A percentile compares a stretch with the other conserved stretches of the same genome.
These are phyloP conservation scores for Chondrus crispus DNA, from an alignment of 23 red algal genomes.

Conservation along the genomic window DNA sequence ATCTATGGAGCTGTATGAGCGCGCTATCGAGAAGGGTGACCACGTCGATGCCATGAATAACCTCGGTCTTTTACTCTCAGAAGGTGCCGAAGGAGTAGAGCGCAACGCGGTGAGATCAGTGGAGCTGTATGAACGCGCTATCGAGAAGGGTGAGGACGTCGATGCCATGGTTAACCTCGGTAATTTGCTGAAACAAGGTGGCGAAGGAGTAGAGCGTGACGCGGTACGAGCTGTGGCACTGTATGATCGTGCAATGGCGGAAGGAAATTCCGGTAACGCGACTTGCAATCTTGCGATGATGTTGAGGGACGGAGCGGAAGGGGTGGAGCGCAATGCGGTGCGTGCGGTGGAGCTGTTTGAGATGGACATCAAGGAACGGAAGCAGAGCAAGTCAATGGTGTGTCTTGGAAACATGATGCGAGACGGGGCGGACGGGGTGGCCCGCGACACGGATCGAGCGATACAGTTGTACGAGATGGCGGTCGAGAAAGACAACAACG, in stretches of 20 bases:
- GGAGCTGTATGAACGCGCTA: slow-evolving; percentile 1
- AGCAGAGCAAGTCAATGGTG: too few species aligned
- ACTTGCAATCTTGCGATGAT: background rate
- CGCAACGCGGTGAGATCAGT: background rate
- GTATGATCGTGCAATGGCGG: background rate
- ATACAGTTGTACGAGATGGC: slow-evolving; percentile 1
- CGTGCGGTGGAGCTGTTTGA: background rate
- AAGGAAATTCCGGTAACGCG: background rate
- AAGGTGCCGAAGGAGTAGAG: slow-evolving; percentile 1
- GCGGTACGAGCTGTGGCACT: background rate
- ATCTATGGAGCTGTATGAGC: background rate
- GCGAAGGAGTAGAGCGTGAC: background rate
- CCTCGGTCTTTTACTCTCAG: background rate
- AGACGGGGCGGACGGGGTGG: background rate
- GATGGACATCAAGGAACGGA: too few species aligned
- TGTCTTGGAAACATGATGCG: background rate
- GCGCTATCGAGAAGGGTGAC: background rate
- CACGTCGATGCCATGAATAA: background rate
- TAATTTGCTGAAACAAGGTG: background rate
- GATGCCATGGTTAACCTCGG: background rate
- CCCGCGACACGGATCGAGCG: background rate
- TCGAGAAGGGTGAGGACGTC: background rate
- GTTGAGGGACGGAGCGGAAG: background rate
- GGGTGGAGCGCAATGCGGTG: background rate
- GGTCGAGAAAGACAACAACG: background rate